A percentile compares a stretch with the other conserved stretches of the same genome.
phyloP scores from a whole-genome alignment of 768 basidiomycete species.

The Cystofilobasidium bisporidii region DNA sequence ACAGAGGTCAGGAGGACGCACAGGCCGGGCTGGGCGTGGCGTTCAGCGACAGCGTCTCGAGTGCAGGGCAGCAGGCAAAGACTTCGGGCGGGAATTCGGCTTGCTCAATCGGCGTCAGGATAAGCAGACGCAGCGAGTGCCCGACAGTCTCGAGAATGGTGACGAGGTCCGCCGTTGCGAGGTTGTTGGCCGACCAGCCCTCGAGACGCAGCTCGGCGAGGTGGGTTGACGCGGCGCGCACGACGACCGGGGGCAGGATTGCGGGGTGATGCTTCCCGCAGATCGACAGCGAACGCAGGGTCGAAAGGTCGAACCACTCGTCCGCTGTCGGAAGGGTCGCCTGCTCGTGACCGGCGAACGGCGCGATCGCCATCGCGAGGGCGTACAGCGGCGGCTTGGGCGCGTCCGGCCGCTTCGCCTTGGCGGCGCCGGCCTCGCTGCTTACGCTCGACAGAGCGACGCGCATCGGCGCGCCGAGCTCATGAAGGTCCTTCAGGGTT shows the following conservation, averaged over 20 bases:
- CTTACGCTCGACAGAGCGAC: too few relatives aligned
- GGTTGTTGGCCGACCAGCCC: background rate
- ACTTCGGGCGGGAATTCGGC: background rate
- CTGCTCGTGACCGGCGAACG: background rate
- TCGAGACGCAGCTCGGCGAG: background rate
- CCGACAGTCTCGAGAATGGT: background rate
- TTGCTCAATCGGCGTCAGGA: background rate
- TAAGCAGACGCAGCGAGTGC: background rate
- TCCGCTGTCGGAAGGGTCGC: background rate
- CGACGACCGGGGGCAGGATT: background rate
- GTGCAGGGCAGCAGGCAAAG: background rate
- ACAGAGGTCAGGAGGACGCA: background rate
- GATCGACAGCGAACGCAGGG: background rate
- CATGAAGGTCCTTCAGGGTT: too few relatives aligned
- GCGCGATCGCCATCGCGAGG: background rate
- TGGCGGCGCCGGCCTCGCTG: too few relatives aligned
- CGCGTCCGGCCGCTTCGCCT: background rate
- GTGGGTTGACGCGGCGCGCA: background rate
- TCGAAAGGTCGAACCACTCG: background rate
- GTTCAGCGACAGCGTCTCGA: background rate
- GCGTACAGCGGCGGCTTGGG: background rate
- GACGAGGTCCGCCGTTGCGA: background rate
- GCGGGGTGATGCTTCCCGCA: background rate
- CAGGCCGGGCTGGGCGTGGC: background rate
- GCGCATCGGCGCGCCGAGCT: too few relatives aligned